Percentiles rank a stretch among this genome's conserved stretches.
These are phyloP conservation scores for Sechiopsis laciniata DNA, from an alignment of 306 rosid genomes.

Conservation along the genomic window DNA sequence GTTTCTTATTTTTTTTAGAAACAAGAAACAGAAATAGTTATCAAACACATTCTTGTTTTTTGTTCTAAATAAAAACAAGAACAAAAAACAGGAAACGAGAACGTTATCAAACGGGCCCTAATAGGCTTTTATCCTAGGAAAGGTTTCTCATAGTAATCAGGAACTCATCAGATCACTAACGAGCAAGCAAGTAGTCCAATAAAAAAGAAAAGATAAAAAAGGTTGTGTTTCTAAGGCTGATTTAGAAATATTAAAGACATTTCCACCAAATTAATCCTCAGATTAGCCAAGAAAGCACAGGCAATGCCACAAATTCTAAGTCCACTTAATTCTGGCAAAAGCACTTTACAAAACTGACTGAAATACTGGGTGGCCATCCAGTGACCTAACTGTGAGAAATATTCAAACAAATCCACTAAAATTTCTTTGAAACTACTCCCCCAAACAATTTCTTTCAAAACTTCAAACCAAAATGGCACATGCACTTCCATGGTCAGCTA, in stretches of 20 bases:
- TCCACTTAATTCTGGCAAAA: not conserved
- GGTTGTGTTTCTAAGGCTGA: not conserved
- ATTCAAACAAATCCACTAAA: not conserved
- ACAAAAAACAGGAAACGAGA: no score
- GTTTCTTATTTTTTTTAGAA: no score
- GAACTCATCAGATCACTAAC: not conserved
- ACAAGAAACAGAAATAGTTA: no score
- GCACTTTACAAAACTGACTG: not conserved
- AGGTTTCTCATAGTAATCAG: not conserved
- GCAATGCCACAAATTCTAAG: not conserved
- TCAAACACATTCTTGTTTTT: no score
- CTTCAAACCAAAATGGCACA: not conserved
- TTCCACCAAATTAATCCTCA: not conserved
- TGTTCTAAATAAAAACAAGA: no score
- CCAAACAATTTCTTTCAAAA: not conserved
- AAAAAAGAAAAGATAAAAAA: not conserved
- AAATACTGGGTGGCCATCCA: not conserved
- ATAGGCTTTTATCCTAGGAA: not conserved
- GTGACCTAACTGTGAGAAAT: not conserved
- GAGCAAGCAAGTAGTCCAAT: conserved; percentile 7
- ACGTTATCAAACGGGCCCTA: no score
- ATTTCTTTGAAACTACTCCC: not conserved
- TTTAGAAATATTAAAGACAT: not conserved
- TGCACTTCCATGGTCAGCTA: not conserved
- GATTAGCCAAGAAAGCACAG: not conserved